Conservation (phyloP, 2,329 filamentous ascomycete species). For the Fusarium sp. region DNA sequence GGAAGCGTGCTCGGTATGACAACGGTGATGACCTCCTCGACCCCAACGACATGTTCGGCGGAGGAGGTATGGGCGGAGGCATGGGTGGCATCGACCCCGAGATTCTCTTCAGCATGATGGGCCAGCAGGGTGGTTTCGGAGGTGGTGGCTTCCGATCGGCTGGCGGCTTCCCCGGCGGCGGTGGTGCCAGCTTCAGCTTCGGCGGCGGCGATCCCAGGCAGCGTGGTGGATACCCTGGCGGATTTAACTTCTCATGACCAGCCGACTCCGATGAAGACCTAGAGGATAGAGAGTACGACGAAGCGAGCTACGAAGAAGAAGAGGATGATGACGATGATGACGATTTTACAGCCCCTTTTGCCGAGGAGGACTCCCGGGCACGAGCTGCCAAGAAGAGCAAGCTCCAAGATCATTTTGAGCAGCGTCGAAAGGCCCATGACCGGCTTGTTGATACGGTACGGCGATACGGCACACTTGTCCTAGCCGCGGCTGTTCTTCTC, state of each 20-base stretch:
- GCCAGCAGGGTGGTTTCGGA: constrained; percentile 72
- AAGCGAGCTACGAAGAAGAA: constrained; percentile 44
- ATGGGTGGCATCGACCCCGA: constrained; percentile 82
- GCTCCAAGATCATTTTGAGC: constrained; percentile 50
- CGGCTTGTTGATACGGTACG: constrained; percentile 60
- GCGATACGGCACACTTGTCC: constrained; percentile 58
- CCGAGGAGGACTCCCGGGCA: constrained; percentile 40
- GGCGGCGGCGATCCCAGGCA: constrained; percentile 57
- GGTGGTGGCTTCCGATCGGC: constrained; percentile 68
- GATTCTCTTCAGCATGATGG: constrained; percentile 89
- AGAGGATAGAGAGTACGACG: constrained; percentile 54
- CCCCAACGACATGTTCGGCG: constrained; percentile 86
- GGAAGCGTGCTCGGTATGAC: constrained; percentile 92
- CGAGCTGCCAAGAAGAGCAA: constrained; percentile 43
- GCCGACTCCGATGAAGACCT: constrained; percentile 55
- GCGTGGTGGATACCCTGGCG: constrained; percentile 56
- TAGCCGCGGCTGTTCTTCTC: constrained; percentile 65
- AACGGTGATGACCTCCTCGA: constrained; percentile 93
- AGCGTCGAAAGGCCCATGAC: constrained; percentile 55
- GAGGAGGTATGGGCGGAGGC: constrained; percentile 75
- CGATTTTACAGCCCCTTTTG: constrained; percentile 40
- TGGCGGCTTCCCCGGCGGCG: constrained; percentile 67
- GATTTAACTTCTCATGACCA: constrained; percentile 67
- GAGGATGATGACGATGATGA: constrained; percentile 46
- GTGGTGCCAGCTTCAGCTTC: constrained; percentile 73